Evolutionary conservation across 768 basidiomycete genomes (phyloP).

Genomic region (Lactarius tabidus): DNA sequence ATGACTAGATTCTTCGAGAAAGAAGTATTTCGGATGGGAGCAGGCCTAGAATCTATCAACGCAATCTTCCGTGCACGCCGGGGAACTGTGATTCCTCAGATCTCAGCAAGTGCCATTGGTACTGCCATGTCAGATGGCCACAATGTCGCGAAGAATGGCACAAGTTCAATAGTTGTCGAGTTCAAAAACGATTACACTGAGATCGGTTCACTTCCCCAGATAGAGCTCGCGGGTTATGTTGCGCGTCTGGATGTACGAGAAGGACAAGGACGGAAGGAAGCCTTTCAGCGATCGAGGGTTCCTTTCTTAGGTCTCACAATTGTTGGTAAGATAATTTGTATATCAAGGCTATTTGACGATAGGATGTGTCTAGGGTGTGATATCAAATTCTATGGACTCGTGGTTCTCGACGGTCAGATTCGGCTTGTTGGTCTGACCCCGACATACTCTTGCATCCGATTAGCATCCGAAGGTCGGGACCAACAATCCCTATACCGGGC

Average conservation of each 20-base stretch:
- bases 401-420: background rate
- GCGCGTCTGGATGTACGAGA: background rate
- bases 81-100: rapidly evolving
- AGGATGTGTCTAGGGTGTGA: background rate
- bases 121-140: background rate
- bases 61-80: background rate
- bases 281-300: background rate
- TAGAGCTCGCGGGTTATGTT: background rate
- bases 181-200: background rate
- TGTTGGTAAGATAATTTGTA: background rate
- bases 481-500: background rate
- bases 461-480: background rate
- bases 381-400: background rate
- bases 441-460: background rate
- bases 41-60: background rate
- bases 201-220: background rate
- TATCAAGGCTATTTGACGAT: background rate
- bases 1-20: background rate
- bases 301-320: background rate
- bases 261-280: background rate
- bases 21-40: background rate
- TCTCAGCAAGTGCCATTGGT: background rate
- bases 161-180: background rate
- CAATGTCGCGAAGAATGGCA: background rate
- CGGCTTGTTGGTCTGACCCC: background rate